phyloP scores from a whole-genome alignment of 495 filamentous ascomycete species.

The Tuber magnatum region DNA sequence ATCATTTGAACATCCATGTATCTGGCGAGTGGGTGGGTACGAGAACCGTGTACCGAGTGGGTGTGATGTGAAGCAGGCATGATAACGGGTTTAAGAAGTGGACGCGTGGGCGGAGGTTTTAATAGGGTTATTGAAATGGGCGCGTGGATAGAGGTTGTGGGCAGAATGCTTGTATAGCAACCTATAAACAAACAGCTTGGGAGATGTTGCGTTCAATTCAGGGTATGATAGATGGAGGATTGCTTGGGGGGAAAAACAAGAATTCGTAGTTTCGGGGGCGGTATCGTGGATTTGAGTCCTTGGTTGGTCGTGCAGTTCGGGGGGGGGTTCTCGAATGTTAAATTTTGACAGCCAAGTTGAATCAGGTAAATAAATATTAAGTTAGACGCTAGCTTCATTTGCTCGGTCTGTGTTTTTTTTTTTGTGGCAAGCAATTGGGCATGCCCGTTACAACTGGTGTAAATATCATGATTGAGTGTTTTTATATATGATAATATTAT shows the following conservation, averaged over 20 bases:
- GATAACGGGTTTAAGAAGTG: background rate
- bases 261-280: background rate
- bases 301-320: background rate
- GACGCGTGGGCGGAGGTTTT: background rate
- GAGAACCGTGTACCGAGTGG: background rate
- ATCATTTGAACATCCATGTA: constrained; percentile 28
- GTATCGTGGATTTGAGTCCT: background rate
- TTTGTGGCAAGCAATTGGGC: background rate
- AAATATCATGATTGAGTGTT: background rate
- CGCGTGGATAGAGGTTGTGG: background rate
- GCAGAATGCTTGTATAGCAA: background rate
- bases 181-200: background rate
- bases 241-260: background rate
- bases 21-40: constrained; percentile 2
- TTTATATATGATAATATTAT: background rate
- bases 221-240: background rate
- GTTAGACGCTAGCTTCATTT: background rate
- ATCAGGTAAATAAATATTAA: background rate
- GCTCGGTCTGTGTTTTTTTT: background rate
- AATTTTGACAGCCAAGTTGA: background rate
- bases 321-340: background rate
- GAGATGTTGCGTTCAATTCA: background rate
- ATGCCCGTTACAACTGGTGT: background rate
- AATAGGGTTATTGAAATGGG: background rate
- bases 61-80: constrained; percentile 8